Evolutionary conservation across 495 filamentous ascomycete species (phyloP), one percentile per base, ranked within the genome.

Genomic region (Hypoxylon subgilvum): DNA sequence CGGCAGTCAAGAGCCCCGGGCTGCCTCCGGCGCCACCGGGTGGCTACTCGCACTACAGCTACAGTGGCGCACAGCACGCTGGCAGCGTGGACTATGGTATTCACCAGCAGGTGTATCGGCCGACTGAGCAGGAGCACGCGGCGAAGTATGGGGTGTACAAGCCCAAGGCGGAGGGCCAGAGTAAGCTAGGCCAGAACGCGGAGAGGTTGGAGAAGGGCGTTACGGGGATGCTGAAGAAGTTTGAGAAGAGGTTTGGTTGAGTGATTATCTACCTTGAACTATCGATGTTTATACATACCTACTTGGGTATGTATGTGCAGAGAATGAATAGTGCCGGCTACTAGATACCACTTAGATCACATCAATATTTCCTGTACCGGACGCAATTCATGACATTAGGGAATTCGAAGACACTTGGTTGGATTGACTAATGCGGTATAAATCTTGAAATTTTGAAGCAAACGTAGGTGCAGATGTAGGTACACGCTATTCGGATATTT

Each of bases 181-280:
- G 81, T 13, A 88, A 79, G 66, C 65, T 96, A 18, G 91, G 92
- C 61, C 82, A 87, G 45, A 74, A 79, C 36, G 86, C 86, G n/a
- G 81, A 78, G 1, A 77, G 80, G 61, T 59, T 94, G 41, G 92
- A 96, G 75, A 88, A 84, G 70, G 86, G 88, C 2, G 84, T 96
- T 10, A 87, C 87, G 52, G 79, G 87, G 28, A 87, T 95, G 71
- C 76, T 96, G 65, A 96, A 91, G 84, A 91, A 85, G 74, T 77
- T 96, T 67, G 92, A 96, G 79, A 94, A 94, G 82, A 88, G 83
- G 68, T 84, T 93, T 70, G 88, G 77, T 6, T 76, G 41, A 57
- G n/a, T 31, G 38, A 41, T 9, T 40, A 17, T 17, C 13, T 31
- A 32, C n/a, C n/a, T n/a, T n/a, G n/a, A n/a, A n/a, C n/a, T n/a